Percentiles rank a stretch among this genome's conserved stretches.
phyloP scores from a whole-genome alignment of 306 rosid genomes.

The Clitoria ternatea region DNA sequence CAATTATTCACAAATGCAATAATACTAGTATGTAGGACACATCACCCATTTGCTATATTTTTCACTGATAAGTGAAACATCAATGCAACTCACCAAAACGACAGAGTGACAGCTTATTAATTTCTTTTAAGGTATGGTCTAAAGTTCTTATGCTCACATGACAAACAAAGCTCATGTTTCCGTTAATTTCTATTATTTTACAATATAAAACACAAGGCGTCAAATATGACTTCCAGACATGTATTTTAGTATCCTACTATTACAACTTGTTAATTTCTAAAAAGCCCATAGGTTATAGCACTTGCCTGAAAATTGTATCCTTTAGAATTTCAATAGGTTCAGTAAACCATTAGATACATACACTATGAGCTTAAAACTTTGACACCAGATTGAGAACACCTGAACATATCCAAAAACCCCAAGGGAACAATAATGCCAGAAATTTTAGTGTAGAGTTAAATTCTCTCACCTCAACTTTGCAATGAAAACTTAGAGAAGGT shows the following conservation, averaged over 20 bases:
- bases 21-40: neutral
- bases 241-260: neutral
- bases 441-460: neutral
- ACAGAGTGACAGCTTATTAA: neutral
- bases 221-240: neutral
- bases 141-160: neutral
- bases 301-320: neutral
- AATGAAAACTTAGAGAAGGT: slow-evolving; percentile 47
- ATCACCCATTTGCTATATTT: neutral
- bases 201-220: neutral
- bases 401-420: slow-evolving; percentile 10
- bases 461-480: slow-evolving; percentile 63
- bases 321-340: slow-evolving; percentile 1
- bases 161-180: neutral
- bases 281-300: neutral
- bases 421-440: neutral
- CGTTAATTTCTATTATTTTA: neutral
- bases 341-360: neutral
- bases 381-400: neutral
- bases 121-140: too few species aligned
- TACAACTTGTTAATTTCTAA: neutral
- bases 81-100: neutral
- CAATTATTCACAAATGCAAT: slow-evolving; percentile 3
- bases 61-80: neutral
- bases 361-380: neutral